Conservation (phyloP, 805 yeast genomes). For the Cyberlindnera veronae region DNA sequence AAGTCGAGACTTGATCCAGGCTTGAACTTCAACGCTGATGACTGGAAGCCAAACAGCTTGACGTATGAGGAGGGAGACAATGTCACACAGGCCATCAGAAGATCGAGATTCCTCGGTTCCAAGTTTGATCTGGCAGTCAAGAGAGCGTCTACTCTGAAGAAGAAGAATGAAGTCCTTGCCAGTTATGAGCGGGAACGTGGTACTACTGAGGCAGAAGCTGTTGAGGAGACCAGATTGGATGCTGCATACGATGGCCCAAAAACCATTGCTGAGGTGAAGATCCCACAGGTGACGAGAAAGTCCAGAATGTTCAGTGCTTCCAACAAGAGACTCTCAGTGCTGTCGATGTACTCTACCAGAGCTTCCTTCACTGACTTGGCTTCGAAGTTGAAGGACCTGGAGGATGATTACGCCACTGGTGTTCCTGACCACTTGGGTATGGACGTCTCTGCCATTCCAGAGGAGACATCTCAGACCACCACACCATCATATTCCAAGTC, state of each 20-base stretch:
- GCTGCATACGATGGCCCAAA: constrained; percentile 36
- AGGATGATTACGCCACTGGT: constrained; percentile 5
- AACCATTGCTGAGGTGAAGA: constrained; percentile 56
- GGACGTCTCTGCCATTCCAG: constrained; percentile 8
- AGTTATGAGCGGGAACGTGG: constrained; percentile 5
- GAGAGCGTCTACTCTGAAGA: constrained; percentile 17
- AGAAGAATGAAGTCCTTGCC: constrained; percentile 8
- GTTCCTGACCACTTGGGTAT: background rate
- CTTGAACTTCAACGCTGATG: constrained; percentile 27
- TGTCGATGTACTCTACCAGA: constrained; percentile 67
- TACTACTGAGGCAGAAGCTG: background rate
- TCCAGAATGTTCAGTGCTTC: constrained; percentile 59
- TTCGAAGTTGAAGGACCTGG: constrained; percentile 33
- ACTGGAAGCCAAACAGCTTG: constrained; percentile 19
- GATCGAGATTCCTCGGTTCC: constrained; percentile 43
- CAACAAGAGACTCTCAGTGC: constrained; percentile 66
- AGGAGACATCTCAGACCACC: constrained; percentile 9
- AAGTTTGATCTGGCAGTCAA: constrained; percentile 34
- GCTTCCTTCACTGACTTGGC: constrained; percentile 60
- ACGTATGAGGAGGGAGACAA: constrained; percentile 25
- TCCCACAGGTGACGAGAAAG: constrained; percentile 69
- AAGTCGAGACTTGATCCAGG: constrained; percentile 43
- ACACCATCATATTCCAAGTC: constrained; percentile 8
- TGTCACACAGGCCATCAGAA: constrained; percentile 40
- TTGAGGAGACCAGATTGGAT: constrained; percentile 4